Evolutionary conservation across 2,329 filamentous ascomycete genomes (phyloP).

Genomic region (Lomentospora prolificans): DNA sequence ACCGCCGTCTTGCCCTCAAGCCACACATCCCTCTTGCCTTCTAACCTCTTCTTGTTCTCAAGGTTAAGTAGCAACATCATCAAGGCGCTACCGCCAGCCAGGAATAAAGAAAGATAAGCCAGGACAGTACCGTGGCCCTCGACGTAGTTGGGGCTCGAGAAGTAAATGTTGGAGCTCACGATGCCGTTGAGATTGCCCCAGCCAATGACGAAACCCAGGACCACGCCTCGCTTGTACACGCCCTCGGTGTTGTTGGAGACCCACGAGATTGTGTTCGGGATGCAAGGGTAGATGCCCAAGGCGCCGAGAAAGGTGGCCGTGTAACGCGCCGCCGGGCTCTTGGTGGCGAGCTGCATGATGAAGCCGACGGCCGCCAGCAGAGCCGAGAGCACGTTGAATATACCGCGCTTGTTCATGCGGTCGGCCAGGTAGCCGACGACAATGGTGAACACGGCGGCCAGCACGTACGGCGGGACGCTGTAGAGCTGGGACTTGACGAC

Average conservation of each 20-base stretch:
- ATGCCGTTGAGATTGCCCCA: constrained; percentile 71
- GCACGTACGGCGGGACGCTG: constrained; percentile 49
- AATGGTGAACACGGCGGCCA: constrained; percentile 53
- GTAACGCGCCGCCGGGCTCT: constrained; percentile 49
- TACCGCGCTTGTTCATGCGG: constrained; percentile 50
- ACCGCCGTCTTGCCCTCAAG: constrained; percentile 42
- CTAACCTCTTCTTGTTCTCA: constrained; percentile 49
- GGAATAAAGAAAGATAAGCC: constrained; percentile 52
- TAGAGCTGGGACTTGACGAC: constrained; percentile 41
- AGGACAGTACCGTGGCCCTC: constrained; percentile 54
- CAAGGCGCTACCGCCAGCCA: constrained; percentile 53
- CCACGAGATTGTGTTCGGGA: constrained; percentile 65
- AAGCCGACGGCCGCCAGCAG: constrained; percentile 57
- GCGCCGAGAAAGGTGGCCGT: constrained; percentile 61
- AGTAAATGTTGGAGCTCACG: constrained; percentile 58
- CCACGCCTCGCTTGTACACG: constrained; percentile 55
- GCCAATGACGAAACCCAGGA: constrained; percentile 63
- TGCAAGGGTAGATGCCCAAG: constrained; percentile 60
- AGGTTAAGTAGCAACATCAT: constrained; percentile 46
- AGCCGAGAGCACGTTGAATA: constrained; percentile 55
- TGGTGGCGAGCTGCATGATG: constrained; percentile 49
- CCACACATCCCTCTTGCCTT: constrained; percentile 47
- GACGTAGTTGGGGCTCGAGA: constrained; percentile 19
- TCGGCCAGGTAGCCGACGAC: constrained; percentile 56
- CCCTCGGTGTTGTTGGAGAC: constrained; percentile 58